These are phyloP conservation scores for Fusarium metavorans DNA, from an alignment of 2,329 filamentous ascomycete genomes.

Conservation along the genomic window DNA sequence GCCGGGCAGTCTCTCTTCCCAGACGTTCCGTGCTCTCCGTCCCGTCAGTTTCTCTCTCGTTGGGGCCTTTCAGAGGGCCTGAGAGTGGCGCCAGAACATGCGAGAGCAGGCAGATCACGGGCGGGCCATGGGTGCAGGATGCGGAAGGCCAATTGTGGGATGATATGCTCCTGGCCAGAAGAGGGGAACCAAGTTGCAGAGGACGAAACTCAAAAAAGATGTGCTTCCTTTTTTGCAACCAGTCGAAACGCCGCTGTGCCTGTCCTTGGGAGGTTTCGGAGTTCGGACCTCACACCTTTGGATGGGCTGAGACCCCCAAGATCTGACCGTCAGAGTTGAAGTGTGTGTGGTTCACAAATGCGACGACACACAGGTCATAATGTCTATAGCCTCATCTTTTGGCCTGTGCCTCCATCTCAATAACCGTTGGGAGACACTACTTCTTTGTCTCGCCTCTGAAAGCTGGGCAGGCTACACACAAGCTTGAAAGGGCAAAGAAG, in stretches of 20 bases:
- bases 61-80: background rate
- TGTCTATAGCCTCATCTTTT: background rate
- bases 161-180: constrained; percentile 22
- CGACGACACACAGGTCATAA: background rate
- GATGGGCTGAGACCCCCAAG: background rate
- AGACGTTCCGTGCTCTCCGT: constrained; percentile 6
- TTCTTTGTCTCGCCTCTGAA: background rate
- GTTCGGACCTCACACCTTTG: background rate
- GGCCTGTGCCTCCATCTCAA: background rate
- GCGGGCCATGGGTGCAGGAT: constrained; percentile 5
- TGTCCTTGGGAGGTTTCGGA: background rate
- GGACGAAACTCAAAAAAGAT: background rate
- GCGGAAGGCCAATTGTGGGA: constrained; percentile 14
- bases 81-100: constrained; percentile 19
- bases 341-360: background rate
- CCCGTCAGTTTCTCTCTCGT: background rate
- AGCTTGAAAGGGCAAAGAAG: background rate
- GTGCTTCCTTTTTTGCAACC: background rate
- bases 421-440: background rate
- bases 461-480: background rate
- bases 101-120: background rate
- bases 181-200: background rate
- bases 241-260: constrained; percentile 9
- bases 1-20: background rate
- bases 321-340: constrained; percentile 8